A percentile compares a stretch with the other conserved stretches of the same genome.
Evolutionary conservation across 2,329 filamentous ascomycete species (phyloP).

Genomic region (Alternaria ethzedia): DNA sequence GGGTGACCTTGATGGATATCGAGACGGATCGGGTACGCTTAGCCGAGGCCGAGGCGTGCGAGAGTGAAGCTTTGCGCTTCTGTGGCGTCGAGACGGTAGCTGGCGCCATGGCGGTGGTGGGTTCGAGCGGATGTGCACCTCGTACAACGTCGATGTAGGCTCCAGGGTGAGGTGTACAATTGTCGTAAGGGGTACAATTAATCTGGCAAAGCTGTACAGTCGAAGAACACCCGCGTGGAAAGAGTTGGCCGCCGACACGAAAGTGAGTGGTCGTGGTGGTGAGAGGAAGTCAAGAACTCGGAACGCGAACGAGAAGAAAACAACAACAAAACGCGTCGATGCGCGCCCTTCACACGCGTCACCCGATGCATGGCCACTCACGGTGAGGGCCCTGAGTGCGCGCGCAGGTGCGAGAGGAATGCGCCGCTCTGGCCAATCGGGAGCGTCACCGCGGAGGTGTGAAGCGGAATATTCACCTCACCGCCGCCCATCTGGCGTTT

Average conservation of each 20-base stretch:
- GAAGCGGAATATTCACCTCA: neutral
- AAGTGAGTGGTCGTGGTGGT: neutral
- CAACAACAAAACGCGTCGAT: neutral
- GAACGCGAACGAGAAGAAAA: neutral
- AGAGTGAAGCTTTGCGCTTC: conserved; percentile 7
- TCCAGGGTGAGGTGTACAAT: neutral
- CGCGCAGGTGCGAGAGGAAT: neutral
- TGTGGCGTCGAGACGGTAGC: neutral
- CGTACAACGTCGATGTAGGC: neutral
- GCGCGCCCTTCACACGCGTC: neutral
- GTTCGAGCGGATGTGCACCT: neutral
- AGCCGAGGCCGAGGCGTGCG: neutral
- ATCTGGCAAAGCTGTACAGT: neutral
- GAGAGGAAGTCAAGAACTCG: neutral
- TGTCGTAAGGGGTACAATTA: neutral
- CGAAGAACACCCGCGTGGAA: neutral
- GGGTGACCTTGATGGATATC: neutral
- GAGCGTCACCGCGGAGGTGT: neutral
- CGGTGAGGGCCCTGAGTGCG: neutral
- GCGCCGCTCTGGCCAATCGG: neutral
- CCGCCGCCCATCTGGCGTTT: conserved; percentile 4
- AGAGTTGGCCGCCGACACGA: neutral
- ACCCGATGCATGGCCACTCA: neutral
- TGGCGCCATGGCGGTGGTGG: neutral
- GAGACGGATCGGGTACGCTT: neutral